Base-by-base conservation (phyloP, 805 yeast species). In the Kodamaea hsintzibuensis region DNA sequence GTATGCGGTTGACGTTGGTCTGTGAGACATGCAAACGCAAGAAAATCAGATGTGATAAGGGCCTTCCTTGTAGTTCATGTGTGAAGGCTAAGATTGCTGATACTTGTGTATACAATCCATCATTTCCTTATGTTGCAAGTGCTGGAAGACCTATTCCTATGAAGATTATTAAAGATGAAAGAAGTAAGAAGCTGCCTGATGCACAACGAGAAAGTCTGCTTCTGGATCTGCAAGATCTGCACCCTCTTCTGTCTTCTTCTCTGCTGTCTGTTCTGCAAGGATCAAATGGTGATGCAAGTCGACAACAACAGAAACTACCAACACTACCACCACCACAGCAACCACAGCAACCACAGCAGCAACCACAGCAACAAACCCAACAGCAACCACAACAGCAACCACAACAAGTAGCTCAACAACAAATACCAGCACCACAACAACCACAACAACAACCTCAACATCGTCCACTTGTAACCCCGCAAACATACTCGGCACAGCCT, bases 31-130 rank as follows among this genome's bases (percentile, higher is more conserved):
- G 68, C 60, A 64, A 62, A 35, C 53, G 59, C 18, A 55, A 64
- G 45, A 64, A 64, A 51, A 63, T 63, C 44, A 55, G 58, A 18
- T 64, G 68, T 38, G 65, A 64, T 50, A 63, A 63, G 42, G 64
- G 60, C 10, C 47, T 42, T n/a, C 68, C 68, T 6, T 64, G 68
- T 42, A 40, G 47, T 8, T 43, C 56, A 6, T 56, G 59, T 47
- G 47, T 54, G 35, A 55, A 55, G 37, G 52, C 56, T 25, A 49
- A 52, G 14, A 47, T 49, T 16, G 46, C 42, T 10, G 51, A 42
- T 22, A 42, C 45, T 7, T 55, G 57, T 40, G 47, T 44, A 18
- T 55, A 52, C 46, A 46, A 49, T 16, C 40, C 54, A 16, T 49
- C 57, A 1, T 49, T 47, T 12, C 54, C 57, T 8, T 50, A 54